Conservation (phyloP, 306 rosid genomes). For the peach (Prunus persica) region Prunus_persica_NCBIv2 NC_034011.1:311501-312000, state of each 20-base stretch:
- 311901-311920: not conserved
- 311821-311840: not conserved
- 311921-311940: not conserved
- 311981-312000: too few species aligned
- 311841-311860: not conserved
- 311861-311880: not conserved
- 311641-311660: not conserved
- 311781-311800: too few species aligned
- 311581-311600: conserved; percentile 5
- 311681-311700: not conserved
- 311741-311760: not conserved
- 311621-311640: conserved; percentile 15
- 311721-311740: not conserved
- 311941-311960: not conserved
- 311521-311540: not conserved
- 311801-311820: too few species aligned
- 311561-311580: conserved; percentile 34
- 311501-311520: not conserved
- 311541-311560: not conserved
- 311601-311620: not conserved
- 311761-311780: not conserved
- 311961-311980: not conserved
- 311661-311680: not conserved
- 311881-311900: not conserved
- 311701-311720: not conserved